Evolutionary conservation across 2,329 filamentous ascomycete species (phyloP).

Genomic region (Aspergillus persii): DNA sequence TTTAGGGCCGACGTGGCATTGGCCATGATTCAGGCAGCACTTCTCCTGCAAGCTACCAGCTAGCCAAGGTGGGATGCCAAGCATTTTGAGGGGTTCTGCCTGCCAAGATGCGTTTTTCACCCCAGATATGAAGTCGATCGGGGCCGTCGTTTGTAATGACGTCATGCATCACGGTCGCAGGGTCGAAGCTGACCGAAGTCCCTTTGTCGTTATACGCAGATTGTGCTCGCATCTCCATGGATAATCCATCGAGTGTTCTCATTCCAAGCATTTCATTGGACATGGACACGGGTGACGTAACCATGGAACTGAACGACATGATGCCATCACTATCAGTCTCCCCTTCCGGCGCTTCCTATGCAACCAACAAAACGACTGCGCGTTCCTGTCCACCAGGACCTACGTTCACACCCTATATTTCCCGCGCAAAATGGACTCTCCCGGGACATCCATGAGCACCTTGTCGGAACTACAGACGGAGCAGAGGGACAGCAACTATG

Average conservation of each 20-base stretch:
- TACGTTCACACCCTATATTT: background rate
- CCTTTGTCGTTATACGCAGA: background rate
- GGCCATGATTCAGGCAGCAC: background rate
- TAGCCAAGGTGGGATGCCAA: no score
- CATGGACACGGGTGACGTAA: background rate
- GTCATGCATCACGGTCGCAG: background rate
- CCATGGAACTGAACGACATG: conserved; percentile 1
- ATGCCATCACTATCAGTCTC: conserved; percentile 12
- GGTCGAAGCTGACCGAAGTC: background rate
- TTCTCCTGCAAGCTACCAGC: no score
- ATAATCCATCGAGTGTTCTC: background rate
- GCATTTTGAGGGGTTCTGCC: background rate
- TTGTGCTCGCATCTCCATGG: background rate
- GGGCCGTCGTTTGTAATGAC: background rate
- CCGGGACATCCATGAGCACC: background rate
- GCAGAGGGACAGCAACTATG: background rate
- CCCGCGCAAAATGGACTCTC: background rate
- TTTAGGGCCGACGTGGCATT: background rate
- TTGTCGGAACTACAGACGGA: background rate
- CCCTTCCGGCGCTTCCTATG: conserved; percentile 3
- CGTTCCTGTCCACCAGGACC: background rate
- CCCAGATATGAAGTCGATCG: no score
- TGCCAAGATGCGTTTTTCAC: no score
- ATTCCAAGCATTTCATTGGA: background rate
- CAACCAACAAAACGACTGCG: background rate